These are phyloP conservation scores for Macadamia tetraphylla DNA, from an alignment of 164 flowering plant genomes.

Conservation along the genomic window DNA sequence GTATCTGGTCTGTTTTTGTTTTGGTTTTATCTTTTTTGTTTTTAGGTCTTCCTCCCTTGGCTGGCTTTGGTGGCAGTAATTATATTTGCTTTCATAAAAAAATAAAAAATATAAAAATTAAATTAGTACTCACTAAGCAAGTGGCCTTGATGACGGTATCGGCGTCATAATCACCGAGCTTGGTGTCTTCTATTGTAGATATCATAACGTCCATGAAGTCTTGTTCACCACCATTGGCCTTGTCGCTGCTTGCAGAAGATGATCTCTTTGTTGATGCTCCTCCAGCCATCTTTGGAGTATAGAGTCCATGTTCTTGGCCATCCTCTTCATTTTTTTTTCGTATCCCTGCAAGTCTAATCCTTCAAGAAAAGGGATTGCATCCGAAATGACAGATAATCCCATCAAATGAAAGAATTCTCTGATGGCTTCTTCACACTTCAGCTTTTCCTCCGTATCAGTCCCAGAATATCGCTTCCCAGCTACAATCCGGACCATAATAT, in stretches of 20 bases:
- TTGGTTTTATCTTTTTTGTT: too few relatives aligned
- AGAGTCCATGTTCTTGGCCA: constrained; percentile 23
- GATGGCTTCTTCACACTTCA: too few relatives aligned
- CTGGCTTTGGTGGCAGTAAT: too few relatives aligned
- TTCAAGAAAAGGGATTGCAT: too few relatives aligned
- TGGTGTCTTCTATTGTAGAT: constrained; percentile 7
- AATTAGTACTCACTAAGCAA: constrained; percentile 16
- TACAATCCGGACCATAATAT: neutral
- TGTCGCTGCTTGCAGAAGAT: neutral
- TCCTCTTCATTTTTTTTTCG: constrained; percentile 27
- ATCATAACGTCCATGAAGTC: constrained; percentile 36
- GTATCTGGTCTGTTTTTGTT: too few relatives aligned
- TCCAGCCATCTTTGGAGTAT: constrained; percentile 24
- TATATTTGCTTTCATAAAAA: too few relatives aligned
- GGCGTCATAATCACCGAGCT: constrained; percentile 7
- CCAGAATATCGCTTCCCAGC: constrained; percentile 7
- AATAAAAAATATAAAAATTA: too few relatives aligned
- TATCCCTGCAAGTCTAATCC: constrained; percentile 30
- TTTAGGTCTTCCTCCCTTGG: too few relatives aligned
- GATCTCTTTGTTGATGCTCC: constrained; percentile 17
- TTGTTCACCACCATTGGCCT: neutral
- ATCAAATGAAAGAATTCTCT: neutral
- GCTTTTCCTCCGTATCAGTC: too few relatives aligned
- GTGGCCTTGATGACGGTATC: constrained; percentile 27
- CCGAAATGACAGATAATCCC: too few relatives aligned